These are phyloP conservation scores for Lactarius vividus DNA, from an alignment of 768 basidiomycete species.

Conservation along the genomic window DNA sequence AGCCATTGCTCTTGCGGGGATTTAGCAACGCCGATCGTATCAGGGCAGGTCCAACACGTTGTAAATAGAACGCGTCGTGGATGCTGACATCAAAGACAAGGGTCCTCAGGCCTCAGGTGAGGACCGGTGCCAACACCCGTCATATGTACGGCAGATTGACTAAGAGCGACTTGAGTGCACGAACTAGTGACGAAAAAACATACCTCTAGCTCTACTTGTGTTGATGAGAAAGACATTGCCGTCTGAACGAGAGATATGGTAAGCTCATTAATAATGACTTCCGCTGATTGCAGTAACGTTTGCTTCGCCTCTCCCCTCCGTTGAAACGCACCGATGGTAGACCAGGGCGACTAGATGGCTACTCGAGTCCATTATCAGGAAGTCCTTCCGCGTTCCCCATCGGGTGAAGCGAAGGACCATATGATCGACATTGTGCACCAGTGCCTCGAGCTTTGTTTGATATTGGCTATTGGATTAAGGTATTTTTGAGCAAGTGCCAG, in stretches of 20 bases:
- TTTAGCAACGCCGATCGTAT: conserved; percentile 19
- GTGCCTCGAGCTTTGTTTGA: not conserved
- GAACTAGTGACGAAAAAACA: conserved; percentile 24
- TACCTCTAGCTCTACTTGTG: conserved; percentile 12
- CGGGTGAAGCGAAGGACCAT: not conserved
- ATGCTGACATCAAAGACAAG: conserved; percentile 15
- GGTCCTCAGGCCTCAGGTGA: not conserved
- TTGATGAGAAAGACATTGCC: conserved; percentile 9
- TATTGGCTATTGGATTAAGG: conserved; percentile 13
- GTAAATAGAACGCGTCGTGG: conserved; percentile 7
- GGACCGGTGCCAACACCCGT: conserved; percentile 11
- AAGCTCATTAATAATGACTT: not conserved
- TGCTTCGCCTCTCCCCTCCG: not conserved
- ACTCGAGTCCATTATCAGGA: not conserved
- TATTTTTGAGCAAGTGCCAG: not conserved
- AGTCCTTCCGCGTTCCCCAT: not conserved
- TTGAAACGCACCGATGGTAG: not conserved
- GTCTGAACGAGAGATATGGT: not conserved
- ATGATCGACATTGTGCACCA: not conserved
- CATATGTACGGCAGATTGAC: conserved; percentile 23
- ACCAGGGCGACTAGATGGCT: not conserved
- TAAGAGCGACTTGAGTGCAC: conserved; percentile 11
- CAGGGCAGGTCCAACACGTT: conserved; percentile 21
- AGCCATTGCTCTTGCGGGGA: conserved; percentile 7
- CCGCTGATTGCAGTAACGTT: not conserved